A percentile compares a stretch with the other conserved stretches of the same genome.
Conservation (phyloP, 331 rosid genomes). For the Phaseolus coccineus region DNA sequence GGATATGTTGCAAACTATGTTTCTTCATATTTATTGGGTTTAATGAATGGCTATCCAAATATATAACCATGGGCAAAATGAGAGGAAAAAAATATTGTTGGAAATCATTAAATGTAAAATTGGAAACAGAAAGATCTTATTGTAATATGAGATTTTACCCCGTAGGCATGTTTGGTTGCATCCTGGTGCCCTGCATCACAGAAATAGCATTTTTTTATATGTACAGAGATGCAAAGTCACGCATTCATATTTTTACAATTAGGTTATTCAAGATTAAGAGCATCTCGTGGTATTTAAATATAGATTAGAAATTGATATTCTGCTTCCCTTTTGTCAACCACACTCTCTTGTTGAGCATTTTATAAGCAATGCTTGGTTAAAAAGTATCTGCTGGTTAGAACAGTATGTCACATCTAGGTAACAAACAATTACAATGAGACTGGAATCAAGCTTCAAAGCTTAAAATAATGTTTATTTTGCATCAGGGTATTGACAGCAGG, state of each 20-base stretch:
- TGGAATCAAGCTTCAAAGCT: neutral
- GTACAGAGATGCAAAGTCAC: neutral
- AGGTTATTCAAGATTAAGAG: slow-evolving; percentile 13
- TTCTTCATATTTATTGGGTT: slow-evolving; percentile 7
- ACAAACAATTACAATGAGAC: slow-evolving; percentile 19
- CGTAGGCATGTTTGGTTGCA: neutral
- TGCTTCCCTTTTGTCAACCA: neutral
- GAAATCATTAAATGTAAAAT: neutral
- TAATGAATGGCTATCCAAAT: neutral
- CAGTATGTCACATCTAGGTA: neutral
- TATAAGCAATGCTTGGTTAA: neutral
- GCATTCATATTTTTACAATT: neutral
- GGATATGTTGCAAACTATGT: neutral
- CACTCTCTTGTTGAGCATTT: neutral
- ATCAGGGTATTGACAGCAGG: slow-evolving; percentile 90
- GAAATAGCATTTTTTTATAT: neutral
- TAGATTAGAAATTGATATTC: neutral
- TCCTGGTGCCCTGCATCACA: neutral
- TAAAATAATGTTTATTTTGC: slow-evolving; percentile 35
- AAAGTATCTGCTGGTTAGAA: neutral
- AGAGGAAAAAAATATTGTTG: neutral
- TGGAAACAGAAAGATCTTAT: neutral
- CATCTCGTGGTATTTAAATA: neutral
- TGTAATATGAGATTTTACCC: neutral
- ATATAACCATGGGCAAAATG: neutral